Percentiles rank a stretch among this genome's conserved stretches.
Evolutionary conservation across 1,139 yeast genomes (phyloP).

Genomic region (Taphrina deformans): DNA sequence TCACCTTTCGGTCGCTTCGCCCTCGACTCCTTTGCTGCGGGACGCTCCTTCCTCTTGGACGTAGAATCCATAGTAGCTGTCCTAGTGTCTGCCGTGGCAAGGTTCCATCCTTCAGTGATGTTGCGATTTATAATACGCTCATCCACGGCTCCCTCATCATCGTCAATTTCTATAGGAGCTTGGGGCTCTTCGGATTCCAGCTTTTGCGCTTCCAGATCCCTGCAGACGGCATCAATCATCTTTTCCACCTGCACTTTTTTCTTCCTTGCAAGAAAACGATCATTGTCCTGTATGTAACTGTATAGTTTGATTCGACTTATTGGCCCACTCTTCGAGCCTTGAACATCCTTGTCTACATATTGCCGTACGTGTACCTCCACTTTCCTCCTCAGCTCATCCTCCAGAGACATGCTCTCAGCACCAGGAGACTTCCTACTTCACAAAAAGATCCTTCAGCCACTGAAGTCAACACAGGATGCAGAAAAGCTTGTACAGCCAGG

Average conservation of each 20-base stretch:
- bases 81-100: slow-evolving; percentile 28
- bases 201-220: slow-evolving; percentile 13
- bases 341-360: neutral
- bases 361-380: slow-evolving; percentile 17
- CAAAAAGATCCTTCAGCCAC: neutral
- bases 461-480: neutral
- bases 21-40: slow-evolving; percentile 43
- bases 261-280: slow-evolving; percentile 19
- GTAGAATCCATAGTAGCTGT: slow-evolving; percentile 16
- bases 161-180: slow-evolving; percentile 2
- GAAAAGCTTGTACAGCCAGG: neutral
- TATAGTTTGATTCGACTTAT: slow-evolving; percentile 19
- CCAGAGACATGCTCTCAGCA: slow-evolving; percentile 1
- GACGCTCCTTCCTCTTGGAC: slow-evolving; percentile 43
- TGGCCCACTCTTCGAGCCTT: slow-evolving; percentile 5
- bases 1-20: slow-evolving; percentile 52
- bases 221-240: slow-evolving; percentile 21
- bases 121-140: neutral
- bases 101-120: slow-evolving; percentile 1
- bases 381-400: slow-evolving; percentile 7
- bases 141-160: neutral
- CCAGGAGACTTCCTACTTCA: neutral
- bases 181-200: neutral
- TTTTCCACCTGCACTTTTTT: slow-evolving; percentile 23
- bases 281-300: slow-evolving; percentile 19